These are phyloP conservation scores for Aspergillus bombycis DNA, from an alignment of 2,329 filamentous ascomycete genomes.

Conservation along the genomic window DNA sequence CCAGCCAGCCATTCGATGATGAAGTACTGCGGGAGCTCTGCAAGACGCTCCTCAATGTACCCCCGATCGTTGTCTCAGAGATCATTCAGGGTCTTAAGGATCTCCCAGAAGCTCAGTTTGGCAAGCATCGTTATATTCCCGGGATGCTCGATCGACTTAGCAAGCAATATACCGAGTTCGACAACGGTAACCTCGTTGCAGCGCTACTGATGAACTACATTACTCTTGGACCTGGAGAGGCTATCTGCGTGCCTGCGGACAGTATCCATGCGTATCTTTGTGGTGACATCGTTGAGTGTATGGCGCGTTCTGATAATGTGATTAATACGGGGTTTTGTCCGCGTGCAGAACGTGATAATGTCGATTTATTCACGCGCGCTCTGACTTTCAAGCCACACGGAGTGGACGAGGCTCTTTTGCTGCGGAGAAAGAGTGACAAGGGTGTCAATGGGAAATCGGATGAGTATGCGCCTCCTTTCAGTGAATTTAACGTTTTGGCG, in stretches of 20 bases:
- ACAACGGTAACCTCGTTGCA: slow-evolving; percentile 70
- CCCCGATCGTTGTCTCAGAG: slow-evolving; percentile 56
- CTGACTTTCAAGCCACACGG: slow-evolving; percentile 68
- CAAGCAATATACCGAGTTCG: slow-evolving; percentile 64
- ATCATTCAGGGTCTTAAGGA: slow-evolving; percentile 57
- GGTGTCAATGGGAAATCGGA: slow-evolving; percentile 63
- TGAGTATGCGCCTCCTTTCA: slow-evolving; percentile 68
- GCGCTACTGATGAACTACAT: slow-evolving; percentile 76
- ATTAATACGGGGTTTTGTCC: slow-evolving; percentile 76
- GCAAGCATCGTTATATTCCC: slow-evolving; percentile 60
- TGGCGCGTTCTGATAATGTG: slow-evolving; percentile 76
- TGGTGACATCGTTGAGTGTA: slow-evolving; percentile 77
- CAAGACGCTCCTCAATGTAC: slow-evolving; percentile 55
- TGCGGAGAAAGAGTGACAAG: slow-evolving; percentile 52
- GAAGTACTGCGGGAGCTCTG: slow-evolving; percentile 61
- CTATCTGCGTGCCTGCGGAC: slow-evolving; percentile 72
- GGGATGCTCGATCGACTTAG: slow-evolving; percentile 67
- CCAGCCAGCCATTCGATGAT: slow-evolving; percentile 56
- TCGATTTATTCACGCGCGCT: slow-evolving; percentile 65
- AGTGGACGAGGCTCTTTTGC: slow-evolving; percentile 59
- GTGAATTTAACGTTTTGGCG: slow-evolving; percentile 71
- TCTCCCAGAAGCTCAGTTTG: slow-evolving; percentile 54
- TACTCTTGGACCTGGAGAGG: slow-evolving; percentile 65
- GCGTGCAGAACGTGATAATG: slow-evolving; percentile 63
- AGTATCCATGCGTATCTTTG: slow-evolving; percentile 74